A percentile compares a stretch with the other conserved stretches of the same genome.
phyloP scores from a whole-genome alignment of 1,284 basidiomycete species.

The Cryptococcus maquisensis region DNA sequence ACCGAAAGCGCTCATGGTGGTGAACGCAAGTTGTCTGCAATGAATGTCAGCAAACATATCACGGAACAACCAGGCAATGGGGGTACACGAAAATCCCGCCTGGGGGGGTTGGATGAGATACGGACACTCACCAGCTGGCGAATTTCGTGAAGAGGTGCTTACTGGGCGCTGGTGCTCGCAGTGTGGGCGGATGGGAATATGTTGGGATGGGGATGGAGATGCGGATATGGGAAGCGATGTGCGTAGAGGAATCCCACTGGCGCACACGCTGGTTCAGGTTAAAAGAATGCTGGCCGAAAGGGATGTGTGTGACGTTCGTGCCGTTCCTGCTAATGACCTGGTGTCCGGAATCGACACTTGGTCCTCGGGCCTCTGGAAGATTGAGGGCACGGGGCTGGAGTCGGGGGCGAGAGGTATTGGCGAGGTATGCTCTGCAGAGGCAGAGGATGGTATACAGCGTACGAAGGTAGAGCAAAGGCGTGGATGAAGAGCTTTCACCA shows the following conservation, averaged over 20 bases:
- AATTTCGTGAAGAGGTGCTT: background rate
- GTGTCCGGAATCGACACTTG: background rate
- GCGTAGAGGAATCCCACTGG: no score
- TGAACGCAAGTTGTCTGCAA: background rate
- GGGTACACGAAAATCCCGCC: background rate
- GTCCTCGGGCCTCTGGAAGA: no score
- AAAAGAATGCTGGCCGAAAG: background rate
- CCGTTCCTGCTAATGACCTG: no score
- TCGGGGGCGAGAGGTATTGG: no score
- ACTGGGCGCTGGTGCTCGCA: slow-evolving; percentile 1
- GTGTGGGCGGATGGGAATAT: background rate
- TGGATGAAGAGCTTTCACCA: background rate
- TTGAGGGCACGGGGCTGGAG: background rate
- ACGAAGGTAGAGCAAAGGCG: no score
- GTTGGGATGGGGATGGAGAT: no score
- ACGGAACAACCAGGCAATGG: background rate
- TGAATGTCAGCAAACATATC: background rate
- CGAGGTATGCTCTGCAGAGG: no score
- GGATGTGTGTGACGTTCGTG: background rate
- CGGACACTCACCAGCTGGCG: background rate
- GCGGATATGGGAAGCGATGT: no score
- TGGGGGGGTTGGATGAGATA: background rate
- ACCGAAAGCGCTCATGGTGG: slow-evolving; percentile 36
- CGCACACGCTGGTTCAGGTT: background rate
- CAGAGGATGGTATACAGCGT: no score